Percentiles rank a stretch among this genome's conserved stretches.
These are phyloP conservation scores for Flaveria floridana DNA, from an alignment of 140 eudicot species.

Conservation along the genomic window DNA sequence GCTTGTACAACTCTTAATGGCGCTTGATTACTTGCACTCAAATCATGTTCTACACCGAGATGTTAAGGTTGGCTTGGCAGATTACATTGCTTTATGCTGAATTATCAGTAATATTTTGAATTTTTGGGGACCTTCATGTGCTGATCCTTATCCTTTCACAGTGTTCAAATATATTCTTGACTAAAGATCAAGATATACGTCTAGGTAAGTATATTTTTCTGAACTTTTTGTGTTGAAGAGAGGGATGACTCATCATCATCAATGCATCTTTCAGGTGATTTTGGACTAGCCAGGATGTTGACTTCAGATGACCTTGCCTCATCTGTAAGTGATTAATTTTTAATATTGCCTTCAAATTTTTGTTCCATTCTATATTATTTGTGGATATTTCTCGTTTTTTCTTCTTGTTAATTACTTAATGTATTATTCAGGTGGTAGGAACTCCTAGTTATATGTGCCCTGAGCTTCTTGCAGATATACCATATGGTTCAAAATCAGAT, in stretches of 20 bases:
- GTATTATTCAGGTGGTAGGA: conserved; percentile 72
- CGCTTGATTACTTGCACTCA: conserved; percentile 82
- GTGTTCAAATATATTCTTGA: conserved; percentile 97
- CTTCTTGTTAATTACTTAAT: conserved; percentile 14
- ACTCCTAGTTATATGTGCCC: conserved; percentile 99
- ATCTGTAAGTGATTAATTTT: conserved; percentile 59
- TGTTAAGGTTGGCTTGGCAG: conserved; percentile 67
- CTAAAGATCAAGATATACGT: conserved; percentile 90
- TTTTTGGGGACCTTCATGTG: conserved; percentile 1
- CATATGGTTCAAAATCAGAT: conserved; percentile 97
- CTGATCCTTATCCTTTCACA: conserved; percentile 39
- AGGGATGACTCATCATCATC: conserved; percentile 16
- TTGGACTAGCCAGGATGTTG: conserved; percentile 95
- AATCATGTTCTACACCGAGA: conserved; percentile 98
- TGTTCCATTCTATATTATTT: conserved; percentile 7
- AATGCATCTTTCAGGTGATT: conserved; percentile 68
- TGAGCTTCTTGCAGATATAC: conserved; percentile 99
- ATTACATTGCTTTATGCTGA: conserved; percentile 13
- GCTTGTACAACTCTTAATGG: conserved; percentile 97
- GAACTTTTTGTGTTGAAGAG: conserved; percentile 18
- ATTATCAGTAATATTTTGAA: conserved; percentile 17
- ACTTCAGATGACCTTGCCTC: conserved; percentile 96
- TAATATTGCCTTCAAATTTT: conserved; percentile 8
- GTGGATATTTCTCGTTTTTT: conserved; percentile 17
- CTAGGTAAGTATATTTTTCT: conserved; percentile 58